Evolutionary conservation across 1,284 basidiomycete species (phyloP).

Genomic region (Ustilago shanxiensis): DNA sequence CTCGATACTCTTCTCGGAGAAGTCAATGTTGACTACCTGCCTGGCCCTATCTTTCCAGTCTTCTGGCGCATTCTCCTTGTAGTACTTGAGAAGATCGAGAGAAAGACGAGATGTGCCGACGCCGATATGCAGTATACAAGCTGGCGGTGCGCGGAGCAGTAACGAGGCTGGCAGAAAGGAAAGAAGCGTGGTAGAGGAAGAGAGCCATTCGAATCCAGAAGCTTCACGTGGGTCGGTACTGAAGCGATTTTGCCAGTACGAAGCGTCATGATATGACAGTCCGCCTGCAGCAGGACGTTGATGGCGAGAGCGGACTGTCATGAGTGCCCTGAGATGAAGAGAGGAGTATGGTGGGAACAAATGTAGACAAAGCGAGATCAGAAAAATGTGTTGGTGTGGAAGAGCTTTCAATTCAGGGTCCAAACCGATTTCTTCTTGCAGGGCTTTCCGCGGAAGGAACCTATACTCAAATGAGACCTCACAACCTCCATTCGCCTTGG

Average conservation of each 20-base stretch:
- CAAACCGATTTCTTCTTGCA: background rate
- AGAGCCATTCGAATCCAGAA: constrained; percentile 44
- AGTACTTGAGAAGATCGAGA: constrained; percentile 14
- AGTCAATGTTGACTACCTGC: constrained; percentile 41
- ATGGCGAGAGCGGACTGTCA: background rate
- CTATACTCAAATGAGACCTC: too few relatives aligned
- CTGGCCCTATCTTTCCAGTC: constrained; percentile 26
- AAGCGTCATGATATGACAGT: constrained; percentile 50
- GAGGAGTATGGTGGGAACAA: background rate
- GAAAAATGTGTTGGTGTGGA: background rate
- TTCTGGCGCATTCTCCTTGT: background rate
- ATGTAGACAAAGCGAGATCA: background rate
- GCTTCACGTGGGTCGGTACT: constrained; percentile 67
- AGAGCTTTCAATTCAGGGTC: background rate
- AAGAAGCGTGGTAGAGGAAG: constrained; percentile 17
- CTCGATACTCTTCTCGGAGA: constrained; percentile 22
- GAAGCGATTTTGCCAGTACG: constrained; percentile 55
- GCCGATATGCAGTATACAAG: constrained; percentile 45
- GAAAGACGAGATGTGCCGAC: constrained; percentile 38
- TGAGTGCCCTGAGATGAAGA: background rate
- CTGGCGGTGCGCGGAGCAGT: background rate
- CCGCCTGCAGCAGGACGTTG: constrained; percentile 1
- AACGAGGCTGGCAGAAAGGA: background rate
- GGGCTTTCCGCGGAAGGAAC: background rate
- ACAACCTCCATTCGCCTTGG: too few relatives aligned